Conservation (phyloP, 148 eudicot species). For the Rhododendron vialii region DNA sequence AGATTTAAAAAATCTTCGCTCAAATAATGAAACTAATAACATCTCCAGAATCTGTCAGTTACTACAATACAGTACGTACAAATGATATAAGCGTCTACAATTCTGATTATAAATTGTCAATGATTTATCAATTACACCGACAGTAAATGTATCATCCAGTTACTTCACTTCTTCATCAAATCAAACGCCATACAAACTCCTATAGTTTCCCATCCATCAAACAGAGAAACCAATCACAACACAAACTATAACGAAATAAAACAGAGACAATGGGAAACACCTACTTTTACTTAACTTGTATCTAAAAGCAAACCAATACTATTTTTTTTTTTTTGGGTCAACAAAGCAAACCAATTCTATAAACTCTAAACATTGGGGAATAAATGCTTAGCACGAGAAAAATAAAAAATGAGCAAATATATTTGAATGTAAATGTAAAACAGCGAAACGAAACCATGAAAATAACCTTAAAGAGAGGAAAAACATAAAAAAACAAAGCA, state of each 20-base stretch:
- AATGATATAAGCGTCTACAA: not conserved
- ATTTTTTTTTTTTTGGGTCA: no score
- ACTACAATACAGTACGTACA: not conserved
- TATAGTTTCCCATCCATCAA: not conserved
- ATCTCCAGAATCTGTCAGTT: not conserved
- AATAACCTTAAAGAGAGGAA: not conserved
- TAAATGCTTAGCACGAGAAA: not conserved
- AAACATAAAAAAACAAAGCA: not conserved
- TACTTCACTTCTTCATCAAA: not conserved
- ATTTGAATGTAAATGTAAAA: not conserved
- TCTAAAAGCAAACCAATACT: not conserved
- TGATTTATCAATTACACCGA: not conserved
- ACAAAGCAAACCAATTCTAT: no score
- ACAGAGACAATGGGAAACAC: not conserved
- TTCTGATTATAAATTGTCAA: not conserved
- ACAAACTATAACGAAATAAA: no score
- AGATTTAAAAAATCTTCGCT: not conserved
- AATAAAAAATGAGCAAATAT: not conserved
- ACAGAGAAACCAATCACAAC: not conserved
- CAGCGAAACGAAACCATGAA: not conserved
- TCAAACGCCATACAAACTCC: not conserved
- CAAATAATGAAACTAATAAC: no score
- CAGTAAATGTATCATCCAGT: not conserved
- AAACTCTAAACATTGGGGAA: not conserved
- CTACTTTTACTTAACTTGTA: not conserved